Evolutionary conservation across 2,329 filamentous ascomycete species (phyloP), one percentile per base, ranked within the genome.

Genomic region (Cordyceps cateniannulata): DNA sequence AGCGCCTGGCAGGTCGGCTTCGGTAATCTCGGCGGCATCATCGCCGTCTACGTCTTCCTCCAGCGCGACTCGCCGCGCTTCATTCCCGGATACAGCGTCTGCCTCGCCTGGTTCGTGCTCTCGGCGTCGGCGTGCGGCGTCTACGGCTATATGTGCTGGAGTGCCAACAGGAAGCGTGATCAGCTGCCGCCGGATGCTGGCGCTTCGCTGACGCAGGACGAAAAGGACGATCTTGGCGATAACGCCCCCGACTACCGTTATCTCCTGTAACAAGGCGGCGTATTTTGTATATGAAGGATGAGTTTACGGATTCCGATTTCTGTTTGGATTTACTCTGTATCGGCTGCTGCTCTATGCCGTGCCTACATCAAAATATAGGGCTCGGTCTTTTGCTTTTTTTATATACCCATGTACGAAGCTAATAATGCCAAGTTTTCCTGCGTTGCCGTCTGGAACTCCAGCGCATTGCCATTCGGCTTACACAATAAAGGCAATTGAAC

Each of bases 1-100:
- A 84, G 84, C 9, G 89, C 87, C 1, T 92, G 87, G 87, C 89
- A 92, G 71, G 79, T 93, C 48, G 87, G 87, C 0, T 91, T 92
- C 65, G 89, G 89, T 12, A 93, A 92, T 67, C 85, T 91, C 42
- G 89, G 89, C 47, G 90, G 89, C 27, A 91, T 93, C 68, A 87
- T 93, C 63, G 82, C 89, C 14, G 90, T 89, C 0, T 92, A 86
- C 73, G 77, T 84, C 1, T 91, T 91, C 71, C 69, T 89, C 20
- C 70, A 75, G 25, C 81, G 77, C 57, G 91, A 96, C 70, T 82
- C 83, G 2, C 90, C 90, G 0, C 70, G 74, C 50, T 96, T 88
- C 72, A 82, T 77, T 7, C 85, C 81, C 1, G 93, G 92, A 0
- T 96, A 95, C 73, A 82, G 81, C 59, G 91, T 96, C 64, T 88